phyloP scores from a whole-genome alignment of 192 early-diverging fungal genomes.

The Allomyces javanicus region DNA sequence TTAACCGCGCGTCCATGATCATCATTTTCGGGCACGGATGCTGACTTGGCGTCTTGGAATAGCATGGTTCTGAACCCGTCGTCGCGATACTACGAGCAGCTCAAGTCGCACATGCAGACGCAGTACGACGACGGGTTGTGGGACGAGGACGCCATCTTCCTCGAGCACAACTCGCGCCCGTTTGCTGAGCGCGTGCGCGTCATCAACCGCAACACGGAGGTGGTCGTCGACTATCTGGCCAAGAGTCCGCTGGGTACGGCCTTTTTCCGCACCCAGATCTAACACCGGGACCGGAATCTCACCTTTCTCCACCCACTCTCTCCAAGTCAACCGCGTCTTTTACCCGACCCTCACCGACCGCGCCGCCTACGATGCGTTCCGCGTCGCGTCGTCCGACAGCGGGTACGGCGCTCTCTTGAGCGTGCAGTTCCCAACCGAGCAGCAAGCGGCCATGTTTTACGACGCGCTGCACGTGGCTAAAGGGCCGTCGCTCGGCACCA shows the following conservation, averaged over 20 bases:
- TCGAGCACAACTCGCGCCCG: conserved; percentile 83
- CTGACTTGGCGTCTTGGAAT: conserved; percentile 1
- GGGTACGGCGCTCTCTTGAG: conserved; percentile 86
- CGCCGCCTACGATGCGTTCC: conserved; percentile 43
- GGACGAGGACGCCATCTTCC: conserved; percentile 82
- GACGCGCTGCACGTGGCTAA: conserved; percentile 65
- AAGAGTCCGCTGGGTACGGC: background rate
- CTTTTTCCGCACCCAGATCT: conserved; percentile 3
- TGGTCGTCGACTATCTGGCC: conserved; percentile 45
- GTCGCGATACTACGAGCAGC: conserved; percentile 22
- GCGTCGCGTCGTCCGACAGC: conserved; percentile 23
- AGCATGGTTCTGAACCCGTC: conserved; percentile 63
- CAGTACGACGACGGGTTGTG: conserved; percentile 71
- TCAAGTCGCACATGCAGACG: conserved; percentile 29
- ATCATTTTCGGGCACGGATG: background rate
- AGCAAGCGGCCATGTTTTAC: conserved; percentile 49
- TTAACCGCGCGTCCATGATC: background rate
- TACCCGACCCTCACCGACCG: conserved; percentile 67
- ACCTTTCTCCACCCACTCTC: background rate
- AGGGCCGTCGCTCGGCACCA: conserved; percentile 89
- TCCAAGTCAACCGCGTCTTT: conserved; percentile 46
- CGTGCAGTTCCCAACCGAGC: conserved; percentile 38
- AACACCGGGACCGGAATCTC: background rate
- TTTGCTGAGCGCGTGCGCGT: conserved; percentile 49
- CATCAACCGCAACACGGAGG: conserved; percentile 68